phyloP scores from a whole-genome alignment of 371 early-diverging fungal genomes.

The Rhizopus arrhizus region DNA sequence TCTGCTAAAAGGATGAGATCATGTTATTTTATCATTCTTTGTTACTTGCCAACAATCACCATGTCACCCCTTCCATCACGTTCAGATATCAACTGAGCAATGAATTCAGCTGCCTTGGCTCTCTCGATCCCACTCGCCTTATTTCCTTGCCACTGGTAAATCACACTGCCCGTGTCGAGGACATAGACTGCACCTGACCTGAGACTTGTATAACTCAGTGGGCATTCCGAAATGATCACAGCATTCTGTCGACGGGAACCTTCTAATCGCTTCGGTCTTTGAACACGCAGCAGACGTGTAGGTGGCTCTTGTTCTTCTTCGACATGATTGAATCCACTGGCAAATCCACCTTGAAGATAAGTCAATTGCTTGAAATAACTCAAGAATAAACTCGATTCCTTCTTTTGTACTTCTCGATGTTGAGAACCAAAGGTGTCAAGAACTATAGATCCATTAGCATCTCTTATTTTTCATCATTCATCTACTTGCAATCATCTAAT shows the following conservation, averaged over 20 bases:
- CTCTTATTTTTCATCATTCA: neutral
- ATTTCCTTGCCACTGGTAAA: slow-evolving; percentile 80
- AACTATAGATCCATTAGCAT: slow-evolving; percentile 33
- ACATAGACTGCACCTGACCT: slow-evolving; percentile 81
- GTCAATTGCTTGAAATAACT: slow-evolving; percentile 66
- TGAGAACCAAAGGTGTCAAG: slow-evolving; percentile 72
- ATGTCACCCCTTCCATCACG: slow-evolving; percentile 66
- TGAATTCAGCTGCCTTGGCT: slow-evolving; percentile 74
- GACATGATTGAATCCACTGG: slow-evolving; percentile 76
- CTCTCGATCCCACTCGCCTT: slow-evolving; percentile 68
- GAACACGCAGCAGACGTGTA: slow-evolving; percentile 74
- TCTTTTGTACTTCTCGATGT: slow-evolving; percentile 77
- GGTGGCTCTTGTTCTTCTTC: slow-evolving; percentile 58
- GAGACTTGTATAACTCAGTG: slow-evolving; percentile 53
- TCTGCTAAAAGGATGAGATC: slow-evolving; percentile 39
- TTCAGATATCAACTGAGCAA: slow-evolving; percentile 62
- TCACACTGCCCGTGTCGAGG: slow-evolving; percentile 67
- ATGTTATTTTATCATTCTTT: neutral
- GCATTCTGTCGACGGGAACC: slow-evolving; percentile 47
- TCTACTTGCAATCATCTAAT: slow-evolving; percentile 74
- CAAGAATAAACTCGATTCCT: slow-evolving; percentile 67
- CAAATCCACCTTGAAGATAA: slow-evolving; percentile 75
- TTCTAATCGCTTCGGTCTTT: slow-evolving; percentile 46
- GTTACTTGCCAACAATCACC: slow-evolving; percentile 62
- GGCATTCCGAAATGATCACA: slow-evolving; percentile 70